phyloP scores from a whole-genome alignment of 169 alveolate species.

The Cryptosporidium bovis region DNA sequence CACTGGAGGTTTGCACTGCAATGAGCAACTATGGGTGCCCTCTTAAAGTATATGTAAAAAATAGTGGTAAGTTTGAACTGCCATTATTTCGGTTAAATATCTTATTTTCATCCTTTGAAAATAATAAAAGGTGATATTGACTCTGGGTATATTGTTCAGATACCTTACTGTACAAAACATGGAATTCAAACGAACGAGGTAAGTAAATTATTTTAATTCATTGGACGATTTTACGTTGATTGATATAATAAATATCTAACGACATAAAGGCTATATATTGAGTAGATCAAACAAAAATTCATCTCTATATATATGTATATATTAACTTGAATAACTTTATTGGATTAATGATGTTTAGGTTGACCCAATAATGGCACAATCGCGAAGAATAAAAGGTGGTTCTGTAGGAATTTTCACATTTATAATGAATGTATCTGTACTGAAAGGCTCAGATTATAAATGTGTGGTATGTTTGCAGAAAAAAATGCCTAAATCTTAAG shows the following conservation, averaged over 20 bases:
- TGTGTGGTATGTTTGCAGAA: constrained; percentile 40
- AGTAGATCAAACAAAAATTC: not conserved
- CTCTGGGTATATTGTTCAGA: constrained; percentile 58
- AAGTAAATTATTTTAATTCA: not conserved
- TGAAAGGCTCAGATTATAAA: constrained; percentile 51
- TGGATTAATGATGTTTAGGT: constrained; percentile 8
- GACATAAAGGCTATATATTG: not conserved
- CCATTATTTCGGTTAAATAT: not conserved
- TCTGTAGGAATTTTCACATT: constrained; percentile 65
- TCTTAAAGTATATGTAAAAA: constrained; percentile 39
- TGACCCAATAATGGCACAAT: constrained; percentile 71
- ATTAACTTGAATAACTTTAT: not conserved
- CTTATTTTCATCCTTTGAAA: not conserved
- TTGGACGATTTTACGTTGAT: too few species aligned
- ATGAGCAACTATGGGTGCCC: constrained; percentile 68
- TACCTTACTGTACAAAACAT: constrained; percentile 56
- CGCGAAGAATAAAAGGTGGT: constrained; percentile 36
- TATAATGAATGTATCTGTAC: constrained; percentile 48
- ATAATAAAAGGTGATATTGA: constrained; percentile 29
- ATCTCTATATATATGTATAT: too few species aligned
- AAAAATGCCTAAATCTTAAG: not conserved
- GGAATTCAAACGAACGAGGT: constrained; percentile 61
- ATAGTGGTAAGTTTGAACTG: constrained; percentile 61
- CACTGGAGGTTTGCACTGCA: constrained; percentile 61
- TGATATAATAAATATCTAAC: not conserved